Evolutionary conservation across 2,329 filamentous ascomycete genomes (phyloP), one percentile per base, ranked within the genome.

Genomic region (Tolypocladium cylindrosporum): DNA sequence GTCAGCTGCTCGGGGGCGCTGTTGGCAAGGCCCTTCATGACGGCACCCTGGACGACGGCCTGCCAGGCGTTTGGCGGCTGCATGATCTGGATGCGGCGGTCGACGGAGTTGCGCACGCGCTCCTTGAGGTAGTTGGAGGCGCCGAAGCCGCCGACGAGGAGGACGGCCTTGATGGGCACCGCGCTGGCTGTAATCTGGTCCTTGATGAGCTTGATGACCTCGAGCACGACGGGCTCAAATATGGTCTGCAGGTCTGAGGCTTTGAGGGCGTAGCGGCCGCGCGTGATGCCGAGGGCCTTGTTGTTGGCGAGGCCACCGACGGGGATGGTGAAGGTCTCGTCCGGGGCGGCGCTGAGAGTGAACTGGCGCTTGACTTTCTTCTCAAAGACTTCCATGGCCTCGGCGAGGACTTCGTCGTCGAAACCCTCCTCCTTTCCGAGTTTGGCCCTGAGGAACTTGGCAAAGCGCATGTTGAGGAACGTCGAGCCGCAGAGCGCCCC

Each of bases 31-130:
- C 77, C 78, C 63, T 77, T 78, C 70, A 78, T 75, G 27, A 80
- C 76, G 19, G 79, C 78, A 21, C 79, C 78, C 40, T 74, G 72
- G 0, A 77, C 76, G 9, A 80, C 74, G 2, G 77, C 74, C 14
- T 74, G 71, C 78, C 78, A 80, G 19, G 76, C 72, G 55, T 76
- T 74, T 5, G 71, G 69, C 0, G 78, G 77, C 59, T 77, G 77
- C 60, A 80, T 64, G 55, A 81, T 71, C 57, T 73, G 66, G 21
- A 77, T 69, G 0, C 64, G 65, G 24, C 61, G 60, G 39, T 68
- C 67, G 21, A 77, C 64, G 0, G 70, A 62, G 55, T 68, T 63
- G 54, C 69, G 66, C 10, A 80, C 64, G 16, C 73, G 66, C 60
- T 75, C 68, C 60, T 74, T 74, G 37, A 79, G 69, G 60, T 78